A percentile compares a stretch with the other conserved stretches of the same genome.
These are phyloP conservation scores for Periconia sp. DNA, from an alignment of 2,329 filamentous ascomycete species.

Conservation along the genomic window DNA sequence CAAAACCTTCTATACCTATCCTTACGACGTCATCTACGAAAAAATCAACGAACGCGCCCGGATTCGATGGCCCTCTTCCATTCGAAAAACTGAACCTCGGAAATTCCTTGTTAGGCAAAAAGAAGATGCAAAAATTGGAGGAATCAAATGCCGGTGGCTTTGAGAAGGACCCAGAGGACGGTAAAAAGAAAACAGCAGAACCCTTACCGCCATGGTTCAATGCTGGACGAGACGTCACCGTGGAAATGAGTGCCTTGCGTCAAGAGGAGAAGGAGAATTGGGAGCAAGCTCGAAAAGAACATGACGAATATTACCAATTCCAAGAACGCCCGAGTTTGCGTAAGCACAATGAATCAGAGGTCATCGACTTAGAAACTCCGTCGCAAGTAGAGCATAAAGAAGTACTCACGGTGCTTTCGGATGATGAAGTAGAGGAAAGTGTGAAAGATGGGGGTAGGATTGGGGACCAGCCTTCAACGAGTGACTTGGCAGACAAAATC, in stretches of 20 bases:
- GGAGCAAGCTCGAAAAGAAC: constrained; percentile 58
- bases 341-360: constrained; percentile 55
- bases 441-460: constrained; percentile 38
- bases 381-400: constrained; percentile 51
- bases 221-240: constrained; percentile 51
- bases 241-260: constrained; percentile 59
- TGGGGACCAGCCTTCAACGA: constrained; percentile 41
- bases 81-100: constrained; percentile 81
- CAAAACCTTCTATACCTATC: constrained; percentile 22
- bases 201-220: constrained; percentile 77
- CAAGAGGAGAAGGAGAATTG: constrained; percentile 51
- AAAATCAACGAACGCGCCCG: constrained; percentile 57
- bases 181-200: constrained; percentile 50
- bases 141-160: constrained; percentile 67
- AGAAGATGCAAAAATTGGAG: constrained; percentile 55
- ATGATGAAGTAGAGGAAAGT: constrained; percentile 51
- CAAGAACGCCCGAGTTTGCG: constrained; percentile 61
- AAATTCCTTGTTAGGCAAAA: constrained; percentile 57
- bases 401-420: constrained; percentile 65
- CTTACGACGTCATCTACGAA: constrained; percentile 27
- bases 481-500: constrained; percentile 48
- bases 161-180: constrained; percentile 51
- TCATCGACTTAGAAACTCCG: constrained; percentile 51
- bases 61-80: constrained; percentile 78
- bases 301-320: constrained; percentile 63